Evolutionary conservation across 2,329 filamentous ascomycete genomes (phyloP), one percentile per base, ranked within the genome.

Genomic region (Ampelomyces quisqualis): DNA sequence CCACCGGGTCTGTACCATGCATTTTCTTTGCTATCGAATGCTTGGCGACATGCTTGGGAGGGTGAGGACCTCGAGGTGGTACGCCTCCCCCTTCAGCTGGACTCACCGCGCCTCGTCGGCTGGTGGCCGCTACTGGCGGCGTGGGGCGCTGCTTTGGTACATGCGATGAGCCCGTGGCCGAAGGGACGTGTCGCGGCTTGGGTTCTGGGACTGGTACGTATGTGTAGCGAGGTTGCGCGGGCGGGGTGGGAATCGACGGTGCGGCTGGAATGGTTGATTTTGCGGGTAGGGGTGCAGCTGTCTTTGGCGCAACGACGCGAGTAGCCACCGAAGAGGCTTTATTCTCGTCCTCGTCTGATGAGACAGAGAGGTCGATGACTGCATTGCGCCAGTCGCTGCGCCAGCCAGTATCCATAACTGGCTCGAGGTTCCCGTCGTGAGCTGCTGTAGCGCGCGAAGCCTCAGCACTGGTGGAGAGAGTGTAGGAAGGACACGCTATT

Each of bases 351-450:
- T 30, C 34, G 22, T 53, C 49, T 7, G 57, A 55, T 17, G 58
- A 51, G 17, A 41, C 17, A 0, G 60, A 63, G 3, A 61, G 52
- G 39, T 62, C 58, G 22, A 64, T 40, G 27, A 58, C 39, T 5
- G 27, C 19, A 9, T 43, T 40, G 23, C 43, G 19, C 44, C 43
- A 34, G 43, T 49, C 39, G 41, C 58, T 63, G 30, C 31, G 26
- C 34, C 43, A 45, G 47, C 59, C 43, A 60, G 47, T 14, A 13
- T 11, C 3, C 26, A 28, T 28, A 10, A 10, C 4, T 10, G 4
- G 23, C 9, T 3, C 23, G 23, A 11, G 23, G n/a, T n/a, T n/a
- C n/a, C n/a, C n/a, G n/a, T n/a, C n/a, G n/a, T n/a, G n/a, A n/a
- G n/a, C n/a, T n/a, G n/a, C n/a, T n/a, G n/a, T n/a, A n/a, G n/a